These are phyloP conservation scores for Diddensiella santjacobensis DNA, from an alignment of 805 yeast genomes.

Conservation along the genomic window DNA sequence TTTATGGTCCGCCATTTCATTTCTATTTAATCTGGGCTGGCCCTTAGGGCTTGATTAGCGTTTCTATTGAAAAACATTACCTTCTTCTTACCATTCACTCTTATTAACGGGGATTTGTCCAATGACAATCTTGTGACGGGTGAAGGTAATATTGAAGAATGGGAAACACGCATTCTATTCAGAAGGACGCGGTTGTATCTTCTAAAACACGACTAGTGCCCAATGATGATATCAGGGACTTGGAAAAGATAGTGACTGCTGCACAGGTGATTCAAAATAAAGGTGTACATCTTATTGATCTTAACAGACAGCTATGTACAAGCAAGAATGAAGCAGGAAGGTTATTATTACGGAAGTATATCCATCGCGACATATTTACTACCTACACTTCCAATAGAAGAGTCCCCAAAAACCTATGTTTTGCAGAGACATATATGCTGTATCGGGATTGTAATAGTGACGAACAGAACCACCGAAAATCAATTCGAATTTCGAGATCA, in stretches of 20 bases:
- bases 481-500: not conserved
- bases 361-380: slow-evolving; percentile 29
- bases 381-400: slow-evolving; percentile 15
- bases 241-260: slow-evolving; percentile 1
- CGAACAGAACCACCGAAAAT: not conserved
- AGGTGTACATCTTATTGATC: slow-evolving; percentile 3
- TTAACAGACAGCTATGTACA: not conserved
- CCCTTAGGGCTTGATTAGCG: too few species aligned
- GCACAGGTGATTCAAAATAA: not conserved
- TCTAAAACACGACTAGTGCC: too few species aligned
- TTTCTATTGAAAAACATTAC: too few species aligned
- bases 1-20: not conserved
- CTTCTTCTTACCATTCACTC: too few species aligned
- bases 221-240: not conserved
- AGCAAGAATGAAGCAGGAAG: slow-evolving; percentile 5
- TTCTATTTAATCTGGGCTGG: too few species aligned
- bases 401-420: slow-evolving; percentile 13
- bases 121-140: too few species aligned
- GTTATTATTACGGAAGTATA: slow-evolving; percentile 18
- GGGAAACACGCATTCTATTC: not conserved
- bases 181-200: too few species aligned
- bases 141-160: not conserved
- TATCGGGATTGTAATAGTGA: slow-evolving; percentile 14
- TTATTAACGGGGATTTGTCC: too few species aligned
- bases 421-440: slow-evolving; percentile 20